Evolutionary conservation across 345 rosid genomes (phyloP), one percentile per base, ranked within the genome.

Genomic region (Citrus unshiu): DNA sequence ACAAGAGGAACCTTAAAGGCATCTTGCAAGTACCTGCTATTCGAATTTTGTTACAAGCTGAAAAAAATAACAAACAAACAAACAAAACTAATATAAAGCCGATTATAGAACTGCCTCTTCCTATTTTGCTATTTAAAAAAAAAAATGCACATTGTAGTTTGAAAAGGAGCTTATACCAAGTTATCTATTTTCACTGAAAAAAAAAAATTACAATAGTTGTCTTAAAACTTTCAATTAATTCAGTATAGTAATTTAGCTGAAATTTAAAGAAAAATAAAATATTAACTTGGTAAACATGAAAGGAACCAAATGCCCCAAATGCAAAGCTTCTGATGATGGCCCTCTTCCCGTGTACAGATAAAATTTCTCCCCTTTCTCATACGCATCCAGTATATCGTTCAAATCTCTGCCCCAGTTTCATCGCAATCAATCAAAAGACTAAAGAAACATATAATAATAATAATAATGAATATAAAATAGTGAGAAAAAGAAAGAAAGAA

Each of bases 261-360:
- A 59, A 35, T 46, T 18, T 1, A 25, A 75, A 35, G 40, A 70
- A 59, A n/a, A 2, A 18, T 32, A 65, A 46, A 46, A 34, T 7
- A 76, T 87, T 87, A 32, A 93, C 98, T 93, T 94, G 70, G 99
- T 94, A 77, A 94, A 96, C 99, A 96, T 93, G 80, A 94, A 96
- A 25, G 99, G 99, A 78, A 96, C 74, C 83, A 96, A 89, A 83
- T 96, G 97, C 10, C 99, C 98, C 64, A 96, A 79, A 82, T 96
- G 98, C 84, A 93, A 70, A 75, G 99, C 93, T 84, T 91, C 97
- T 27, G 99, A 96, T 46, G 99, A 96, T 30, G 99, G 99, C 24
- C 99, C 98, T 77, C 99, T 82, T 8, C 99, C 97, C 1, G 99
- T 94, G 68, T 94, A 96, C 35, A 96, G 82, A 83, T 96, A 96